phyloP scores from a whole-genome alignment of 257 asterid genomes.

The Verbena officinalis region DNA sequence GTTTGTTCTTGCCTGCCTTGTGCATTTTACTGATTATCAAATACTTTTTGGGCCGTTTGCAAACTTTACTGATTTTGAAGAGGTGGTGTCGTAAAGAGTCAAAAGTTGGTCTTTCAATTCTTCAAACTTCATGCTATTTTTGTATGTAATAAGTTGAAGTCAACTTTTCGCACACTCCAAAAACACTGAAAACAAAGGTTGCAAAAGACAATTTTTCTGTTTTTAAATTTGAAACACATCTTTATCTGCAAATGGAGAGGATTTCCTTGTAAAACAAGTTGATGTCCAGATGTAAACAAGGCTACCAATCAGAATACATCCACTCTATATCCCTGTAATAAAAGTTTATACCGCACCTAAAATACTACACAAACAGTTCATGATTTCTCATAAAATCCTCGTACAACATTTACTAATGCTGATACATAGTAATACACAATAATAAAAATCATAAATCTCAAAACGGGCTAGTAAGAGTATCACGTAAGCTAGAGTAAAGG shows the following conservation, averaged over 20 bases:
- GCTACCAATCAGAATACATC: not conserved
- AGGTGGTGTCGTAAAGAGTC: no score
- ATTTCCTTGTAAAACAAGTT: no score
- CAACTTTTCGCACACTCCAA: no score
- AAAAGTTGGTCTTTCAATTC: no score
- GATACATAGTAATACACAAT: not conserved
- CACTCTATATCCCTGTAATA: not conserved
- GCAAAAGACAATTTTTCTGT: no score
- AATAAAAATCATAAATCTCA: slow-evolving; percentile 29
- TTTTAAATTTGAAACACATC: no score
- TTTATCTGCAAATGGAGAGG: no score
- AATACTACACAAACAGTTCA: not conserved
- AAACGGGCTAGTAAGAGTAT: slow-evolving; percentile 57
- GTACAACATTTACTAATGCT: not conserved
- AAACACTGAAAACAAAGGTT: no score
- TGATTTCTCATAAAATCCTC: not conserved
- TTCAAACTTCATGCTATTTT: no score
- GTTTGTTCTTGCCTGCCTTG: not conserved
- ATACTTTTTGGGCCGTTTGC: no score
- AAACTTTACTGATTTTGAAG: no score
- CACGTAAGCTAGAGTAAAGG: slow-evolving; percentile 56
- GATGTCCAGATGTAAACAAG: not conserved
- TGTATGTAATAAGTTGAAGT: no score
- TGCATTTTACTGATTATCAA: not conserved
- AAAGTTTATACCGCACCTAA: not conserved